Percentiles rank a stretch among this genome's conserved stretches.
These are phyloP conservation scores for Hyparrhenia diplandra DNA, from an alignment of 176 grass and related monocot genomes.

Conservation along the genomic window DNA sequence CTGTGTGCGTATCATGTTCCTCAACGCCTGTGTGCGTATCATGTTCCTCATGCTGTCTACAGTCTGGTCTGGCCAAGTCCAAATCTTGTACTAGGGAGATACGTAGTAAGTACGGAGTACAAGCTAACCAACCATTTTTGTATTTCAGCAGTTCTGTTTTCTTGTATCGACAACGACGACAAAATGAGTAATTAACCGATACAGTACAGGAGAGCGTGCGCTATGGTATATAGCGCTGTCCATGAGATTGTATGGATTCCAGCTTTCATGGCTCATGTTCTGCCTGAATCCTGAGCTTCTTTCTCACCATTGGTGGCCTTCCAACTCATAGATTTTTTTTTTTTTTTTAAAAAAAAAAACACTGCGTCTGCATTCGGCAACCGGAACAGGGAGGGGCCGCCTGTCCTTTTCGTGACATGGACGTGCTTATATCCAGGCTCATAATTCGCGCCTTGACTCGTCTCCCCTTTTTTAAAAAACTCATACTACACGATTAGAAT, in stretches of 20 bases:
- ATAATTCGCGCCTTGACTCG: conserved; percentile 36
- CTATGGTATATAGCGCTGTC: neutral
- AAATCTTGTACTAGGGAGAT: neutral
- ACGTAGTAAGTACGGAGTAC: neutral
- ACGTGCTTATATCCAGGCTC: conserved; percentile 36
- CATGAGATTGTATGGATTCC: neutral
- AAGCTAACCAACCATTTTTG: neutral
- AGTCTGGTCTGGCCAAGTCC: neutral
- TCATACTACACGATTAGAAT: conserved; percentile 20
- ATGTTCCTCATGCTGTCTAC: neutral
- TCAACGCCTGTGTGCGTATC: no score
- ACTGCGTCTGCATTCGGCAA: neutral
- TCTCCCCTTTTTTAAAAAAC: neutral
- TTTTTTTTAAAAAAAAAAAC: no score
- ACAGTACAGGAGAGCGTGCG: neutral
- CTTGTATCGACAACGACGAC: neutral
- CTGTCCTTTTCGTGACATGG: conserved; percentile 33
- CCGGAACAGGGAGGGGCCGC: neutral
- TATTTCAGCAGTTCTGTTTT: neutral
- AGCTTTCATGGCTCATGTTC: neutral
- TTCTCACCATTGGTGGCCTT: no score
- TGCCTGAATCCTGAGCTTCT: neutral
- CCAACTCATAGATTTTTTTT: no score
- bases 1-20: no score
- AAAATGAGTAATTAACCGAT: neutral